Evolutionary conservation across 768 basidiomycete species (phyloP).

Genomic region (Kwoniella pini): DNA sequence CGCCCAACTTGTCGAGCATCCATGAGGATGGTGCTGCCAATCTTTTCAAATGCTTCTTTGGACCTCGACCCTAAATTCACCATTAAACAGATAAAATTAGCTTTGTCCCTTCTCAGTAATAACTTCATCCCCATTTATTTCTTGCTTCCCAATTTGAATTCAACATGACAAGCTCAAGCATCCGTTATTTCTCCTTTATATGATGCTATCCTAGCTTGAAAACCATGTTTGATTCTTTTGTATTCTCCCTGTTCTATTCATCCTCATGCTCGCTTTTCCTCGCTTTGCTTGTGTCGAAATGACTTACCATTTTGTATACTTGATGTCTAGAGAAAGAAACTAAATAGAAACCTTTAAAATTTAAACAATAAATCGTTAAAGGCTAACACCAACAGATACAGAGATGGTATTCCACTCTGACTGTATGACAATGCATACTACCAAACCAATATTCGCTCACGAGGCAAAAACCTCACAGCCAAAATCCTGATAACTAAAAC

Average conservation of each 20-base stretch:
- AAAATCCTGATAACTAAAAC: background rate
- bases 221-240: no score
- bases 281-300: background rate
- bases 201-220: no score
- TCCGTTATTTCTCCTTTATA: no score
- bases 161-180: no score
- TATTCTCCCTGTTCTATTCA: background rate
- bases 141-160: no score
- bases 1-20: slow-evolving; percentile 97
- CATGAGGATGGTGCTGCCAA: slow-evolving; percentile 95
- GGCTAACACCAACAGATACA: no score
- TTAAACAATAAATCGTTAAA: background rate
- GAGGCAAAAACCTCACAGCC: background rate
- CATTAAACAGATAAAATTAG: slow-evolving; percentile 7
- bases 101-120: background rate
- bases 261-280: slow-evolving; percentile 2
- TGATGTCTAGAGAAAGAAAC: slow-evolving; percentile 20
- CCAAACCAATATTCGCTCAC: background rate
- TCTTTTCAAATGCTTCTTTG: slow-evolving; percentile 98
- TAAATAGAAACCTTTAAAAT: slow-evolving; percentile 11
- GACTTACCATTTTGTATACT: slow-evolving; percentile 31
- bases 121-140: background rate
- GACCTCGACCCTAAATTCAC: slow-evolving; percentile 77
- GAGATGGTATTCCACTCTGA: no score
- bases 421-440: background rate